phyloP scores from a whole-genome alignment of 768 basidiomycete genomes.

The Mycena polygramma region DNA sequence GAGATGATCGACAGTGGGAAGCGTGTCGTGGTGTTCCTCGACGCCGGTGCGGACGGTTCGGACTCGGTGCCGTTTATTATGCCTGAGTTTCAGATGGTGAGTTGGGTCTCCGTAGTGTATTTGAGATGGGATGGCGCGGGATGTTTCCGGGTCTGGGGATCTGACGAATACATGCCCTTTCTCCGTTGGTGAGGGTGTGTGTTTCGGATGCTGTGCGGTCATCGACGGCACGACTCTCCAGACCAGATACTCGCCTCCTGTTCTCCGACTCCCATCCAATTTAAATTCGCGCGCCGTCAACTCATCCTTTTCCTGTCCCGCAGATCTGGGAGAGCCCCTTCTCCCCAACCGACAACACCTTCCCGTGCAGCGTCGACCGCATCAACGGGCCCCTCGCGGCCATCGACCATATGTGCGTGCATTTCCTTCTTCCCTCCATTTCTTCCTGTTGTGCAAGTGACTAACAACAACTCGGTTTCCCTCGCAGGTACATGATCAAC shows the following conservation, averaged over 20 bases:
- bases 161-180: too few species aligned
- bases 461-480: neutral
- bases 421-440: neutral
- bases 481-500: constrained; percentile 52
- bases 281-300: too few species aligned
- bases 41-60: constrained; percentile 48
- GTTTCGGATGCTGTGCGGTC: too few species aligned
- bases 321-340: constrained; percentile 60
- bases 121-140: neutral
- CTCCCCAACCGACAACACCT: constrained; percentile 50
- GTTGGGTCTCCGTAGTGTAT: neutral
- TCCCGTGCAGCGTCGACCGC: constrained; percentile 58
- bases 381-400: constrained; percentile 51
- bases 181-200: too few species aligned
- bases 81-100: constrained; percentile 56
- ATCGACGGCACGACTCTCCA: too few species aligned
- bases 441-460: neutral
- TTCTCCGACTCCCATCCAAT: too few species aligned
- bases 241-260: too few species aligned
- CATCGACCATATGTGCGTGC: constrained; percentile 48
- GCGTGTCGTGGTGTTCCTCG: constrained; percentile 64
- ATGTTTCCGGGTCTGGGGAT: too few species aligned
- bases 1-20: constrained; percentile 59
- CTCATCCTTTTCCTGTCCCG: too few species aligned
- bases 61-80: constrained; percentile 51